Evolutionary conservation across 1,284 basidiomycete genomes (phyloP), one percentile per base, ranked within the genome.

Genomic region (Nidula niveotomentosa): DNA sequence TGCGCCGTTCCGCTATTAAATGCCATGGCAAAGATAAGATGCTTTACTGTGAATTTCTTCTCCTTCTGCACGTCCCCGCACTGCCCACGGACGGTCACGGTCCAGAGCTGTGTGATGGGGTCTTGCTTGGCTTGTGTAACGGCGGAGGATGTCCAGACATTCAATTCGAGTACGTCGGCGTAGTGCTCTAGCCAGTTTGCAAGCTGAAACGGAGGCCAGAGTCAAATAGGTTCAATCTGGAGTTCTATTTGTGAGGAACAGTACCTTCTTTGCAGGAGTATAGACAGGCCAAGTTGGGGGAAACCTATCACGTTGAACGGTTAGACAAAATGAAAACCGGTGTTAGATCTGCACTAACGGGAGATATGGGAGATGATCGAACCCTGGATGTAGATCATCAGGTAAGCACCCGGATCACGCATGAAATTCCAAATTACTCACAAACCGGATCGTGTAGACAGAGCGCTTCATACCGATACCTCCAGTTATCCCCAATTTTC

Each of bases 171-270:
- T 0, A 78, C 66, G 35, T 84, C 76, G 2, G 82, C 86, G 64
- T 88, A 91, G 48, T 72, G 69, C 65, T 90, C 86, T 13, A 90
- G 75, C 84, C 86, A 91, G 62, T 87, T 80, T 2, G 83, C 87
- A 15, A 90, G 73, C 80, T 88, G 49, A n/a, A 37, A 23, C 23
- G 23, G 23, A 23, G 23, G 23, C 23, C 1, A 23, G 30, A 30
- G 30, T 5, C 30, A 30, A 49, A 36, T 13, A 9, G 35, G 12
- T 13, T 12, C 10, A 35, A 34, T n/a, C 33, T 12, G 34, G 34
- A 13, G 7, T 49, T 3, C 23, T 23, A 23, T 23, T 23, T 23
- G 23, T 23, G 23, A n/a, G 18, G n/a, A 36, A 23, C 44, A 15
- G 18, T 23, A 49, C 79, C 73, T 84, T 84, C 18, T 68, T 68